Evolutionary conservation across 2,329 filamentous ascomycete genomes (phyloP).

Genomic region (Diaporthe nobilis): DNA sequence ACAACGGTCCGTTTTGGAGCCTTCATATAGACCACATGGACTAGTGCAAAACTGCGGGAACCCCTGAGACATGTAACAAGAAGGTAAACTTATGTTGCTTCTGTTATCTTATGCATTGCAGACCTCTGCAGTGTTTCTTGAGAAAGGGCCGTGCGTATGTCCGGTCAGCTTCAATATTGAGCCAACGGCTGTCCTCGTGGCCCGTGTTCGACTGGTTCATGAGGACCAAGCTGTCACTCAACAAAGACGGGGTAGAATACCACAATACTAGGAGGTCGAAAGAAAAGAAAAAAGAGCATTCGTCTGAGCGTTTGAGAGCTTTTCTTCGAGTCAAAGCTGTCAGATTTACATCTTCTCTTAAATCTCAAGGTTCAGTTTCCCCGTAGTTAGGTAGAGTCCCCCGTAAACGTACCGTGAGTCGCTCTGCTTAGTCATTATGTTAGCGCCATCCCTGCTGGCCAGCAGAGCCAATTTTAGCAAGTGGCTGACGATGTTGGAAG

Average conservation of each 20-base stretch:
- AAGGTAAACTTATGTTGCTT: neutral
- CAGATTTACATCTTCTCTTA: neutral
- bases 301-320: too few relatives aligned
- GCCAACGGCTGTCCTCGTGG: neutral
- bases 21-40: neutral
- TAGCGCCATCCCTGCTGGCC: neutral
- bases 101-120: neutral
- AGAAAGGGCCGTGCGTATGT: neutral
- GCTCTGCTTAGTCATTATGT: neutral
- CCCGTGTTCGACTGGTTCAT: neutral
- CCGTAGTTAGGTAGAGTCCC: neutral
- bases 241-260: neutral
- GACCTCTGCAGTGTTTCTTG: neutral
- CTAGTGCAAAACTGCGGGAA: neutral
- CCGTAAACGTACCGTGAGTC: neutral
- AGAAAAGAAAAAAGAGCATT: neutral
- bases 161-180: neutral
- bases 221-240: neutral
- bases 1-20: neutral
- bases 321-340: neutral
- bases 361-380: too few relatives aligned
- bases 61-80: too few relatives aligned
- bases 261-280: neutral
- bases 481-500: conserved; percentile 34
- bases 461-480: conserved; percentile 32